These are phyloP conservation scores for Circinella minor DNA, from an alignment of 371 early-diverging fungal species.

Conservation along the genomic window DNA sequence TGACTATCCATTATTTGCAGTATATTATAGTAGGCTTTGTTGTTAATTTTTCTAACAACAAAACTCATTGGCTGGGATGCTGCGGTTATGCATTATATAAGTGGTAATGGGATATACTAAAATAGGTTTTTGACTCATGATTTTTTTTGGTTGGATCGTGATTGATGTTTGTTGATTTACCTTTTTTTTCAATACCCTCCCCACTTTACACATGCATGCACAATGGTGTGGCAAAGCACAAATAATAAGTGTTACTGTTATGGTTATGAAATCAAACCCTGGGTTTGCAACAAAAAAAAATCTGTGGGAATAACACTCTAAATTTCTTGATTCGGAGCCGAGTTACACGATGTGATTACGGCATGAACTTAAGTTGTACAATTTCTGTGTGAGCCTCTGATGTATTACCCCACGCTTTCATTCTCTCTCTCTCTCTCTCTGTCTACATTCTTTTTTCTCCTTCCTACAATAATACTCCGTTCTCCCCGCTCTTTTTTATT, in stretches of 20 bases:
- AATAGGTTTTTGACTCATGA: no score
- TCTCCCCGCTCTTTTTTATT: no score
- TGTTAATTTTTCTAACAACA: neutral
- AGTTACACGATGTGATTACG: neutral
- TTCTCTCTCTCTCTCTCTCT: neutral
- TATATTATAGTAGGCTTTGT: no score
- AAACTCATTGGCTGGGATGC: neutral
- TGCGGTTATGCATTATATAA: neutral
- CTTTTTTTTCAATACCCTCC: no score
- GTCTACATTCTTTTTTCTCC: neutral
- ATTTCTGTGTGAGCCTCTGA: neutral
- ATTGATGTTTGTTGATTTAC: no score
- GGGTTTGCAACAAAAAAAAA: neutral
- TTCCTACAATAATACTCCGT: no score
- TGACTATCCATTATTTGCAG: neutral
- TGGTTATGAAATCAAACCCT: slow-evolving; percentile 1
- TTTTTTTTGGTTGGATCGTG: no score
- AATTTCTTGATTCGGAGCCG: slow-evolving; percentile 6
- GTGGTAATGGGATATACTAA: neutral
- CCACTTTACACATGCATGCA: no score
- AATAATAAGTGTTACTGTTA: no score
- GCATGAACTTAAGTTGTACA: neutral
- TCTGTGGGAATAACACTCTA: neutral
- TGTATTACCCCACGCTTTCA: neutral
- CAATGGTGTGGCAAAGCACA: no score